Base-by-base conservation (phyloP, 805 yeast species). In the Komagataella mondaviorum region DNA sequence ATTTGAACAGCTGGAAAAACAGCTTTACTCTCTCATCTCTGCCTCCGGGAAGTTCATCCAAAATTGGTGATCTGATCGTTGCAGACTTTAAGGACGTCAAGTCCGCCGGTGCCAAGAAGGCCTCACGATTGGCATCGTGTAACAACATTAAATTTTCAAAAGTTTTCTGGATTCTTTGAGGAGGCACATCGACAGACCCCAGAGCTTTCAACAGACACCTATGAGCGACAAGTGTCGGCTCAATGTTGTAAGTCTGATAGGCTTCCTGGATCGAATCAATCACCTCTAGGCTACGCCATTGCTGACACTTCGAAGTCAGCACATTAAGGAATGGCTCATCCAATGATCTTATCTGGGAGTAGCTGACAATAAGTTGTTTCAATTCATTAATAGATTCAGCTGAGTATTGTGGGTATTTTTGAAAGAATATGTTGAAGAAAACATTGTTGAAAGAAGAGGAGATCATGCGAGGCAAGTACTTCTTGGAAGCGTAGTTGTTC, bases 321-420 rank as follows among this genome's bases (percentile, higher is more conserved):
- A 86, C 85, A 64, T 87, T 88, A 64, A 88, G 76, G 60, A 88
- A 85, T n/a, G 87, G 83, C 63, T 85, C 91, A 63, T 86, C 91
- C 52, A 83, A 73, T 20, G 76, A 71, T 59, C 78, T 79, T 54
- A 80, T 70, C 48, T 71, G 71, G 49, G 79, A 72, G 62, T 84
- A 83, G 39, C 72, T 69, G 16, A 72, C 63, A 53, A 85, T 78
- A 50, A 85, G 63, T 49, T 75, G 71, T 60, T 77, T 77, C 57
- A 88, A 74, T 57, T 76, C 72, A 50, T 61, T 62, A 58, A 81
- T 76, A 4, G 88, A 84, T 55, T 78, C 77, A 6, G 68, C 69
- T 46, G 77, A 73, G 54, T 71, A 70, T 16, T 71, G 68, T 6
- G 78, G 79, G 63, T 71, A 80, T 48, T 69, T 70, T 54, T 75